These are phyloP conservation scores for Xylaria telfairii DNA, from an alignment of 495 filamentous ascomycete species.

Conservation along the genomic window DNA sequence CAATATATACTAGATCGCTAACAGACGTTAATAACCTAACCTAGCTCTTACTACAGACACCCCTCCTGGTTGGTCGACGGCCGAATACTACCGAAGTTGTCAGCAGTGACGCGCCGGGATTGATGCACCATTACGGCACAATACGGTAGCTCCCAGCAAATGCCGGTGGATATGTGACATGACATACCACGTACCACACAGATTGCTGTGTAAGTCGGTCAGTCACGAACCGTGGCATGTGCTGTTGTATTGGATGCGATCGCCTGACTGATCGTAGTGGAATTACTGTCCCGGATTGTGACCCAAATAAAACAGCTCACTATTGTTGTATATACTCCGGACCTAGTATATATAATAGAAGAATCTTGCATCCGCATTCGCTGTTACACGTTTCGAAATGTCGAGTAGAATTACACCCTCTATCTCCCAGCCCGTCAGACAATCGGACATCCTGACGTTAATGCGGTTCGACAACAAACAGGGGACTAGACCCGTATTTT, in stretches of 20 bases:
- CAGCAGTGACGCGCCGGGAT: too few species aligned
- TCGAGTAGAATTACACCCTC: background rate
- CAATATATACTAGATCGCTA: conserved; percentile 6
- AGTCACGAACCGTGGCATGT: background rate
- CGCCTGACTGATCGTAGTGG: background rate
- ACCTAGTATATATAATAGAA: background rate
- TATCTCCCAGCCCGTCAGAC: background rate
- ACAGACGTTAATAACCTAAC: too few species aligned
- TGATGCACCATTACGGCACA: background rate
- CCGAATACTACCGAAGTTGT: background rate
- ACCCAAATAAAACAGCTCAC: background rate
- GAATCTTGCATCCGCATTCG: background rate
- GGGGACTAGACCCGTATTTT: background rate
- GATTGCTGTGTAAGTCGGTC: too few species aligned
- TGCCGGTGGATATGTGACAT: conserved; percentile 1
- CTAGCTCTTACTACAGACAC: background rate
- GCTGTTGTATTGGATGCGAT: background rate
- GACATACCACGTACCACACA: background rate
- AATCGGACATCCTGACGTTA: background rate
- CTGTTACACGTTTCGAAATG: background rate
- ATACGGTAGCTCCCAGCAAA: background rate
- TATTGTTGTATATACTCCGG: too few species aligned
- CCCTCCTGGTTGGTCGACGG: background rate
- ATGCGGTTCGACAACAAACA: background rate
- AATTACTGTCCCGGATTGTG: background rate